Evolutionary conservation across 2,329 filamentous ascomycete genomes (phyloP), one percentile per base, ranked within the genome.

Genomic region (Xylaria sp.): DNA sequence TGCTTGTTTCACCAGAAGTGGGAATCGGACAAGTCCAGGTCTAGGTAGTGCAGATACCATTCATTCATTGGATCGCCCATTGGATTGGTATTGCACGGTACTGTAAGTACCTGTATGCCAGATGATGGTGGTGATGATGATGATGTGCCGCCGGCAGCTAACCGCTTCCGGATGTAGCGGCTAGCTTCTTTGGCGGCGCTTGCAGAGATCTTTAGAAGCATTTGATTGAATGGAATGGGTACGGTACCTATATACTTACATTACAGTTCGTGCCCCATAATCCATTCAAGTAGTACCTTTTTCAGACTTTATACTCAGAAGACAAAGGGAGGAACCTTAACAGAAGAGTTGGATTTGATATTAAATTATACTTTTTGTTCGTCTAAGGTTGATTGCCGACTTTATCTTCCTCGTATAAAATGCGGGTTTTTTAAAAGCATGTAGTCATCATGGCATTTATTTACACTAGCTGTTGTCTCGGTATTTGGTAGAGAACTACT

Each of bases 61-160:
- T n/a, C n/a, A n/a, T n/a, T n/a, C n/a, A n/a, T n/a, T n/a, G n/a
- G n/a, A n/a, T n/a, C n/a, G n/a, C 22, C 11, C n/a, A 33, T 27
- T 55, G 29, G 25, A 6, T n/a, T n/a, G n/a, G n/a, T n/a, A n/a
- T n/a, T n/a, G n/a, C n/a, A n/a, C n/a, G n/a, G n/a, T n/a, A n/a
- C n/a, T n/a, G n/a, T n/a, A n/a, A n/a, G n/a, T n/a, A n/a, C n/a
- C n/a, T n/a, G n/a, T 53, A 63, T 51, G 58, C 47, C 31, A 54
- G 38, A 54, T n/a, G n/a, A n/a, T n/a, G n/a, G n/a, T n/a, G n/a
- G n/a, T n/a, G n/a, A n/a, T n/a, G n/a, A 49, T 60, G 55, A 54
- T 60, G 60, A 67, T 67, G 61, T 29, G 62, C 45, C 51, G 62
- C n/a, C 62, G 66, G 66, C 59, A 68, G 58, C 66, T 68, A 68